Base-by-base conservation (phyloP, 805 yeast species). In the Candida succiphila region DNA sequence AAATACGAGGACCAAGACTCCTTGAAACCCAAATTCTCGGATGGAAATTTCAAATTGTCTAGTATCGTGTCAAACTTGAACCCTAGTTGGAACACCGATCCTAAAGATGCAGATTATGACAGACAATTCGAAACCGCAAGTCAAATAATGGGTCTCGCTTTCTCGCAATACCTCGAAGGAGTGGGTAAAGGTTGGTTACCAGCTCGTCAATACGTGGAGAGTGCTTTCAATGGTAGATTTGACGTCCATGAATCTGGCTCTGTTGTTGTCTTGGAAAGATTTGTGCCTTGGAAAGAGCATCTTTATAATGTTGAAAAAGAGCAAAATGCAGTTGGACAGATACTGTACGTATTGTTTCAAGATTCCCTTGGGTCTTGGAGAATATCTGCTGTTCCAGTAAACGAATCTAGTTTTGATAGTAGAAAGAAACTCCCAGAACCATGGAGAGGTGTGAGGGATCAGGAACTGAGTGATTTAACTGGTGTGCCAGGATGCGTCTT, bases 371-470 rank as follows among this genome's bases (percentile, higher is more conserved):
- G 65, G 25, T 66, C 69, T 31, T 85, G 94, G 89, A 75, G 98
- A 63, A 73, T 92, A 32, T 83, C 94, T 31, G 88, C 96, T 4
- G 96, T 89, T 18, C 79, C 95, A n/a, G 67, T 78, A n/a, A 66
- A 75, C 22, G 63, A 82, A 3, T 65, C 80, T 6, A 78, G 94
- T 13, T 92, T 92, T 52, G 82, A 77, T 41, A 83, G 85, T 52
- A 76, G 98, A 61, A 72, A 73, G 56, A 81, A 95, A 21, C 67
- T 92, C 38, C 96, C 96, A 12, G 92, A 83, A 56, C 70, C 75
- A 15, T 83, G 95, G 86, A 75, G 98, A 64, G 98, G 98, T n/a
- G 62, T 88, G 30, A 76, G 98, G 54, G 98, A 92, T 53, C 89
- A 83, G 21, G 82, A 67, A 26, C 68, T 92, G 45, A 72, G 82